These are phyloP conservation scores for Pythium rhizo-oryzae DNA, from an alignment of 352 stramenopile genomes.

Conservation along the genomic window DNA sequence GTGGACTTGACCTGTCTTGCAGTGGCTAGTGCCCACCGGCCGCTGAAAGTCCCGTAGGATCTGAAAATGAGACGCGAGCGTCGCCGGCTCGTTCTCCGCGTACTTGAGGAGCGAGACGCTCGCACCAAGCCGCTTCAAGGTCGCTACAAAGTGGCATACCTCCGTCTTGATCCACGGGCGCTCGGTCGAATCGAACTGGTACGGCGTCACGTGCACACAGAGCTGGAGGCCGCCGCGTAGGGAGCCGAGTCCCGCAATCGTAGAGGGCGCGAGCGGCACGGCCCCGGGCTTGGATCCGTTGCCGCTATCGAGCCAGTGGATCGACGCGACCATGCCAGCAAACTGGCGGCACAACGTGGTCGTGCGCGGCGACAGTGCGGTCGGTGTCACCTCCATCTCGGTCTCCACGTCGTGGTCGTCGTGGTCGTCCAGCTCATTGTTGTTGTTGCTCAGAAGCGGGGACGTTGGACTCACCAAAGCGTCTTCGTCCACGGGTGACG, in stretches of 20 bases:
- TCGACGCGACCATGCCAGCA: slow-evolving; percentile 43
- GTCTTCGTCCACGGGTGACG: slow-evolving; percentile 24
- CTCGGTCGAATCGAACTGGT: slow-evolving; percentile 50
- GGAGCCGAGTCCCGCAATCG: slow-evolving; percentile 38
- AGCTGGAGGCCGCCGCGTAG: slow-evolving; percentile 44
- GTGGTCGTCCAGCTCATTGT: slow-evolving; percentile 20
- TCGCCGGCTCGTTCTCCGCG: slow-evolving; percentile 6
- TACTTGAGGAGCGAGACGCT: slow-evolving; percentile 17
- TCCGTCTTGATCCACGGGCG: slow-evolving; percentile 63
- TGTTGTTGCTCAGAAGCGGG: background rate
- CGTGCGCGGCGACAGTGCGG: background rate
- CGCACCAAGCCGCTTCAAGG: slow-evolving; percentile 3
- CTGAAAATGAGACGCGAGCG: slow-evolving; percentile 19
- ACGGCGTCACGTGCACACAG: slow-evolving; percentile 68
- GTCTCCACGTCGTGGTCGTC: slow-evolving; percentile 12
- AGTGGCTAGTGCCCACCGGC: background rate
- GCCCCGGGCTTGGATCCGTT: slow-evolving; percentile 52
- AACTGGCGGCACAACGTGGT: slow-evolving; percentile 2
- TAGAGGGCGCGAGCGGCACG: slow-evolving; percentile 39
- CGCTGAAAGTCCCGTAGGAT: slow-evolving; percentile 23
- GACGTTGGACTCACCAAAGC: no score
- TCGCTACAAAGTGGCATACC: slow-evolving; percentile 19
- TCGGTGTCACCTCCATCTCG: background rate
- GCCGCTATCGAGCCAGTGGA: slow-evolving; percentile 67
- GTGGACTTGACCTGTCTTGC: slow-evolving; percentile 16